phyloP scores from a whole-genome alignment of 2,329 filamentous ascomycete species.

The Biscogniauxia sp. region DNA sequence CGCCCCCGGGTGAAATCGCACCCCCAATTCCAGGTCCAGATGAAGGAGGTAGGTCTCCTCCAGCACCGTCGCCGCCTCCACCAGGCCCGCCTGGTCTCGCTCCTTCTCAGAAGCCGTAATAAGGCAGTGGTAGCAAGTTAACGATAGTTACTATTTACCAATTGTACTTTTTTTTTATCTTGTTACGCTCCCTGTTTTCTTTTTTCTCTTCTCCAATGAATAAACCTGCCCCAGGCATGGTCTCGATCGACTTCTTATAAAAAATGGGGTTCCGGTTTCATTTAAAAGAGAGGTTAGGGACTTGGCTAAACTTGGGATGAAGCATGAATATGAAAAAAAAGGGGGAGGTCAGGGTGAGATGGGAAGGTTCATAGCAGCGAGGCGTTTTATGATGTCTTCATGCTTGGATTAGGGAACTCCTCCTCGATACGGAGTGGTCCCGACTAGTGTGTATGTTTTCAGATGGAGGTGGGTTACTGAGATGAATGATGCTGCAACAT shows the following conservation, averaged over 20 bases:
- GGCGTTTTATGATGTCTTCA: neutral
- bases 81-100: constrained; percentile 25
- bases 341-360: constrained; percentile 3
- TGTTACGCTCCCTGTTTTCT: too few species aligned
- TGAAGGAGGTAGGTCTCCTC: constrained; percentile 8
- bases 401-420: neutral
- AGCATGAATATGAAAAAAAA: neutral
- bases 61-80: constrained; percentile 26
- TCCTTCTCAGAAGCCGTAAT: constrained; percentile 5
- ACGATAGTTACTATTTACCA: neutral
- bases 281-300: neutral
- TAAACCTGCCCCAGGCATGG: neutral
- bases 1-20: constrained; percentile 22
- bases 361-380: constrained; percentile 11
- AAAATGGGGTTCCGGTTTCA: neutral
- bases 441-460: too few species aligned
- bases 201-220: neutral
- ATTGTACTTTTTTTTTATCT: neutral
- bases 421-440: neutral
- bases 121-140: constrained; percentile 1
- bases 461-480: too few species aligned
- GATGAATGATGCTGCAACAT: too few species aligned
- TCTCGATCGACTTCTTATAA: neutral
- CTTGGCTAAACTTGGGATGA: neutral
- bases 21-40: constrained; percentile 16